Percentiles rank a stretch among this genome's conserved stretches.
phyloP scores from a whole-genome alignment of 352 stramenopile genomes.

The Phytophthora multivora region DNA sequence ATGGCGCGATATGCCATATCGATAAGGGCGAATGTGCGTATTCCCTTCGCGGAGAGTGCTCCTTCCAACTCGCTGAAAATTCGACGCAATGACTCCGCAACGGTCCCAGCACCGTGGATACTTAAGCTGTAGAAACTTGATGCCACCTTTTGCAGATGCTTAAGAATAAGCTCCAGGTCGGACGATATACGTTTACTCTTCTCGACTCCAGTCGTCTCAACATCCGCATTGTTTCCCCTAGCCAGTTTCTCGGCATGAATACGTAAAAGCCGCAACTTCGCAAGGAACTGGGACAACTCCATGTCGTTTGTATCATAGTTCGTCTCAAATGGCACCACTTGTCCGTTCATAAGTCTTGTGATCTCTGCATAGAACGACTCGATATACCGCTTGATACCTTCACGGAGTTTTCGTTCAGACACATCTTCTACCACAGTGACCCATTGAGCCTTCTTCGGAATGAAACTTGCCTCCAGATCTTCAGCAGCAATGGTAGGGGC shows the following conservation, averaged over 20 bases:
- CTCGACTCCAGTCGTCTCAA: constrained; percentile 21
- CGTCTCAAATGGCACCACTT: constrained; percentile 47
- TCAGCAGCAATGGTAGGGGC: constrained; percentile 60
- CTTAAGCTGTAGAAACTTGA: constrained; percentile 57
- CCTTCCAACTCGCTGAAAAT: constrained; percentile 41
- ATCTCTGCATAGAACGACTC: constrained; percentile 45
- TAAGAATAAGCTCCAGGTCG: constrained; percentile 51
- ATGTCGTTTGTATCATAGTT: constrained; percentile 61
- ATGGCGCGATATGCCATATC: constrained; percentile 27
- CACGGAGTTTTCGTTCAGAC: constrained; percentile 41
- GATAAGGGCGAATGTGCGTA: constrained; percentile 41
- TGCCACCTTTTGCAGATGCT: constrained; percentile 49
- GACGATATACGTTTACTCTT: constrained; percentile 19
- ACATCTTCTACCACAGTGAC: constrained; percentile 46
- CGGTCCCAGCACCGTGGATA: constrained; percentile 47
- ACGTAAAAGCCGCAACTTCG: constrained; percentile 41
- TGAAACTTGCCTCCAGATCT: constrained; percentile 50
- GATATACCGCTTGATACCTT: constrained; percentile 51
- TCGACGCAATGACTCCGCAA: constrained; percentile 39
- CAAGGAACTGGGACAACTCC: constrained; percentile 58
- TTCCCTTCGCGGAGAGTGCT: constrained; percentile 23
- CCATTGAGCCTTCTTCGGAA: constrained; percentile 69
- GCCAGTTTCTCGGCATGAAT: constrained; percentile 21
- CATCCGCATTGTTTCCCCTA: constrained; percentile 5
- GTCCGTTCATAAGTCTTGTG: constrained; percentile 25